Conservation (phyloP, 345 rosid species). For the Theobroma cacao region DNA sequence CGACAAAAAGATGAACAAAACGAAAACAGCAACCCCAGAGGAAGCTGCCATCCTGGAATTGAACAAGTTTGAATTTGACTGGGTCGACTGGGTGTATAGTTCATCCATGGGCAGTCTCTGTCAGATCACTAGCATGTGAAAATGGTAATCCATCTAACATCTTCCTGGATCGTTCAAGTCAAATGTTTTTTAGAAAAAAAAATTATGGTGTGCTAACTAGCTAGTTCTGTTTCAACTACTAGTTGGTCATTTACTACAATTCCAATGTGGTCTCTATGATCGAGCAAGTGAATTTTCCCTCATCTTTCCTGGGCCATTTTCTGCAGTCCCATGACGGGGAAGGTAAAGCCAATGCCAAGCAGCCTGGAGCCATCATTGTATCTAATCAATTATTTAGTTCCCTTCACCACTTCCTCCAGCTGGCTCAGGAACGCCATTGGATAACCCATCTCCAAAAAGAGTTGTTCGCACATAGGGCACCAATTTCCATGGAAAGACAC, state of each 20-base stretch:
- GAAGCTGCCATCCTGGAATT: background rate
- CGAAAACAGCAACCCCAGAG: background rate
- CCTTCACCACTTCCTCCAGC: background rate
- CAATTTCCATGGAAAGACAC: constrained; percentile 4
- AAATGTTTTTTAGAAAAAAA: background rate
- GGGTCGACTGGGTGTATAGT: background rate
- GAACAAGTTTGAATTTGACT: background rate
- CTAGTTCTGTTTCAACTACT: background rate
- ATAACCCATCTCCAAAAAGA: background rate
- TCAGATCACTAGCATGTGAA: background rate
- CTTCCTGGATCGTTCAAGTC: background rate
- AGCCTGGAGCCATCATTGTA: background rate
- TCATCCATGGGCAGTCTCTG: background rate
- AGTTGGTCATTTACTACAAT: background rate
- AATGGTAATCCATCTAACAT: background rate
- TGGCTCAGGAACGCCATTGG: background rate
- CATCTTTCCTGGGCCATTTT: background rate
- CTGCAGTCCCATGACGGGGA: background rate
- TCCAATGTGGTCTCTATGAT: background rate
- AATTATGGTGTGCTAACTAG: background rate
- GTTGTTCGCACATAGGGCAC: background rate
- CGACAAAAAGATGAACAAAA: background rate
- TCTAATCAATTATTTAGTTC: background rate
- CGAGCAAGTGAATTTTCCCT: background rate
- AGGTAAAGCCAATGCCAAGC: background rate